Conservation (phyloP, 306 rosid genomes). For the Rubus idaeus region DNA sequence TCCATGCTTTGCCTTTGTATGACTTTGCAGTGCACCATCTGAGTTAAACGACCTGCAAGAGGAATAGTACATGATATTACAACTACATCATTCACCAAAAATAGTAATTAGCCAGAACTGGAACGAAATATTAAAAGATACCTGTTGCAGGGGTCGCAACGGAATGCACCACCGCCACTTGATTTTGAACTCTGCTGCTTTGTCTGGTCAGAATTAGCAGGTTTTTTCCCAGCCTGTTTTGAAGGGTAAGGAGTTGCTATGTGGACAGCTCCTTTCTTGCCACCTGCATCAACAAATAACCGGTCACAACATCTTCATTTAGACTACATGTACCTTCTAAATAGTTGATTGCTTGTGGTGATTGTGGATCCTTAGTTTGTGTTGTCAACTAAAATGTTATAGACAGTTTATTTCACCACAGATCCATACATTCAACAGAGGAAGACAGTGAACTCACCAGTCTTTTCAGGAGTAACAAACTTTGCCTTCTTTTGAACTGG, state of each 20-base stretch:
- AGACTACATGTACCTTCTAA: background rate
- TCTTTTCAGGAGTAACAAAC: slow-evolving; percentile 59
- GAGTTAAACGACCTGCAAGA: slow-evolving; percentile 59
- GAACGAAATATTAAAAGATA: slow-evolving; percentile 15
- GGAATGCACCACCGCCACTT: slow-evolving; percentile 33
- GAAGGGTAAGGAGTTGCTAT: slow-evolving; percentile 68
- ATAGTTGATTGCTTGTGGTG: background rate
- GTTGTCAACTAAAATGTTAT: background rate
- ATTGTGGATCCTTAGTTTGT: background rate
- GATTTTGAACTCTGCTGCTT: slow-evolving; percentile 53
- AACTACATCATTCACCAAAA: background rate
- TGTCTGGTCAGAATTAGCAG: slow-evolving; percentile 27
- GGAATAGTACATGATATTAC: background rate
- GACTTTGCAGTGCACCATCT: slow-evolving; percentile 57
- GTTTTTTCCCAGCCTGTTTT: slow-evolving; percentile 49
- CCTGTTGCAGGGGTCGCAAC: slow-evolving; percentile 65
- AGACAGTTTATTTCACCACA: background rate
- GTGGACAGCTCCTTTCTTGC: slow-evolving; percentile 42
- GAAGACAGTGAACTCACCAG: slow-evolving; percentile 38
- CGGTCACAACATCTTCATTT: background rate
- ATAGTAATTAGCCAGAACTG: background rate
- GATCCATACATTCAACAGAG: background rate
- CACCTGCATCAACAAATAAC: slow-evolving; percentile 29
- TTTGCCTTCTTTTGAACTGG: slow-evolving; percentile 59
- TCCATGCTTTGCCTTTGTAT: slow-evolving; percentile 64